Conservation (phyloP, 768 basidiomycete genomes). For the Lactarius evosmus region DNA sequence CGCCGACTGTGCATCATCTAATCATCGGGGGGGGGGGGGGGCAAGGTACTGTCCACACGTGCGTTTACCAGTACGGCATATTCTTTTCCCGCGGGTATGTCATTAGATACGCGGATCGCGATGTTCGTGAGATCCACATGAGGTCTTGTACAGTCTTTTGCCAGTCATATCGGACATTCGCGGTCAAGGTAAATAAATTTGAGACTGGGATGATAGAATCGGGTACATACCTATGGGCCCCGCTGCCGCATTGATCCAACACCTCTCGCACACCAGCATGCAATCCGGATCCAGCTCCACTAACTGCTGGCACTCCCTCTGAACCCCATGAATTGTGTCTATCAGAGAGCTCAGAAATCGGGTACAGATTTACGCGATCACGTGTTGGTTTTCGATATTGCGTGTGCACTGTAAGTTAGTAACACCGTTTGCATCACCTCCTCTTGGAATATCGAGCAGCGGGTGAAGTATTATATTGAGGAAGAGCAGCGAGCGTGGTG, state of each 20-base stretch:
- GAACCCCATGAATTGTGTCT: conserved; percentile 57
- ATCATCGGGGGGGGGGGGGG: conserved; percentile 82
- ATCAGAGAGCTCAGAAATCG: conserved; percentile 76
- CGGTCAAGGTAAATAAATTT: neutral
- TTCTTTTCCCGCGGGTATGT: conserved; percentile 64
- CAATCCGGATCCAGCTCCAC: conserved; percentile 35
- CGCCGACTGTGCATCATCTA: conserved; percentile 85
- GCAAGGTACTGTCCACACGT: conserved; percentile 87
- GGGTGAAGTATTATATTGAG: no score
- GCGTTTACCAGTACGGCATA: conserved; percentile 86
- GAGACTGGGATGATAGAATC: neutral
- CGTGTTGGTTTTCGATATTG: no score
- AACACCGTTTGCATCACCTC: no score
- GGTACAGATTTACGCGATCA: conserved; percentile 92
- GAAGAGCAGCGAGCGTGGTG: no score
- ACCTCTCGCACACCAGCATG: conserved; percentile 83
- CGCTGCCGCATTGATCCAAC: conserved; percentile 86
- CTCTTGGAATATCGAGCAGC: no score
- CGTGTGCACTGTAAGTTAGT: no score
- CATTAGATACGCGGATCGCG: conserved; percentile 79
- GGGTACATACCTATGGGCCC: conserved; percentile 71
- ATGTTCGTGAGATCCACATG: conserved; percentile 84
- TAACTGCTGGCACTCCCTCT: conserved; percentile 58
- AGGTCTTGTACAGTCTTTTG: conserved; percentile 79
- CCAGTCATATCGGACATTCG: conserved; percentile 88